Base-by-base conservation (phyloP, 2,329 filamentous ascomycete species). In the Volutella citrinella region DNA sequence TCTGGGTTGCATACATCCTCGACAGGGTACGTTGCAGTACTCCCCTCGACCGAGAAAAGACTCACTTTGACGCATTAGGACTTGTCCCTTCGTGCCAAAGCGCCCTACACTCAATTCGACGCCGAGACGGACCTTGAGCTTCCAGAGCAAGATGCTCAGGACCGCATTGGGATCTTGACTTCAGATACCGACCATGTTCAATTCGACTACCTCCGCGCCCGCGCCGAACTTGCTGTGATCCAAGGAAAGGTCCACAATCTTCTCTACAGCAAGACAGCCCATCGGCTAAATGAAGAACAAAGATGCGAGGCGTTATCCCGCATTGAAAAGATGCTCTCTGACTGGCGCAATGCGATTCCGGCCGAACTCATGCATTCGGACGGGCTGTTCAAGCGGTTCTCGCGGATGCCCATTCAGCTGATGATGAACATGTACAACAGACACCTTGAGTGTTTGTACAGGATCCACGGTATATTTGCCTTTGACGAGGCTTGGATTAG, bases 1-100 rank as follows among this genome's bases (percentile, higher is more conserved):
- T 64, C 32, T 65, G 61, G 61, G 46, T 64, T 8, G 49, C 53
- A 5, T 65, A 65, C 15, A 42, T 49, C 4, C 43, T 64, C 14
- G 63, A 65, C 16, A 61, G 42, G 16, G 48, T 42, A 32, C 3
- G 38, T 30, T 15, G 19, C 22, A 10, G 0, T 4, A 8, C 12
- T n/a, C 10, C n/a, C n/a, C n/a, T n/a, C n/a, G n/a, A n/a, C n/a
- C n/a, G n/a, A n/a, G 15, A 13, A 8, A 23, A 13, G 26, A 19
- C n/a, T 16, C 19, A 13, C 36, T 39, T 4, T 46, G 8, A 0
- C 3, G 9, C 8, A 2, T 0, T 13, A 64, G 48, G 61, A 65
- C 24, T 46, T 65, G n/a, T 59, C 60, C 18, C 38, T 66, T 9
- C 52, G 52, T 4, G 50, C 54, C 6, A 49, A 43, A 21, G 56